Evolutionary conservation across 345 rosid genomes (phyloP).

Genomic region (Raphanus sativus): DNA sequence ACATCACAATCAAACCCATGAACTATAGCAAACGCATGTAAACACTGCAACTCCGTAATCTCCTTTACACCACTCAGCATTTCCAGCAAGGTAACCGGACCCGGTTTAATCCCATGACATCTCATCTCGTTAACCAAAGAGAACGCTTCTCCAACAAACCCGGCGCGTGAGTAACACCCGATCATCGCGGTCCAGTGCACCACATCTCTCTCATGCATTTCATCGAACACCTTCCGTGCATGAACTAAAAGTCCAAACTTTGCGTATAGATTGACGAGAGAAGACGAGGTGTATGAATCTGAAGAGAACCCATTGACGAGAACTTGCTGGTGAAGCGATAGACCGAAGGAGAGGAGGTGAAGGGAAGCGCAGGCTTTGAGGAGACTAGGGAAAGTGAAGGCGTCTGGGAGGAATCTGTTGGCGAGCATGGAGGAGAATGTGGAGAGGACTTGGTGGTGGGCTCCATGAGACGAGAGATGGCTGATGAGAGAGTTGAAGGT

Average conservation of each 20-base stretch:
- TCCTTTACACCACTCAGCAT: slow-evolving; percentile 47
- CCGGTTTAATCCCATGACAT: slow-evolving; percentile 42
- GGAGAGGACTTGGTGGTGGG: slow-evolving; percentile 38
- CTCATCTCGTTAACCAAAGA: slow-evolving; percentile 51
- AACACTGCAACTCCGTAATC: slow-evolving; percentile 42
- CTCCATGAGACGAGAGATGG: slow-evolving; percentile 46
- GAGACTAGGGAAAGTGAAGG: slow-evolving; percentile 51
- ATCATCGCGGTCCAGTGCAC: slow-evolving; percentile 56
- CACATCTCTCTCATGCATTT: slow-evolving; percentile 48
- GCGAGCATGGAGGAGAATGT: slow-evolving; percentile 46
- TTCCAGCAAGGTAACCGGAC: slow-evolving; percentile 56
- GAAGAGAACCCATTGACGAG: slow-evolving; percentile 53
- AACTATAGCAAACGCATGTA: slow-evolving; percentile 48
- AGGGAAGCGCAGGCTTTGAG: slow-evolving; percentile 58
- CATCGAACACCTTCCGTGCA: slow-evolving; percentile 55
- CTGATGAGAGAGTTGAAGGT: slow-evolving; percentile 41
- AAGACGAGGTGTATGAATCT: slow-evolving; percentile 52
- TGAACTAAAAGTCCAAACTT: slow-evolving; percentile 30
- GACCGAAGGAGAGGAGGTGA: slow-evolving; percentile 43
- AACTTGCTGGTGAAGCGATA: slow-evolving; percentile 49
- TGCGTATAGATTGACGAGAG: slow-evolving; percentile 48
- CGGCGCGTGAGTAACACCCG: slow-evolving; percentile 50
- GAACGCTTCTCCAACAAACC: slow-evolving; percentile 38
- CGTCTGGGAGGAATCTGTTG: slow-evolving; percentile 35
- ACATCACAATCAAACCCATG: slow-evolving; percentile 48